A percentile compares a stretch with the other conserved stretches of the same genome.
Conservation (phyloP, 2,329 filamentous ascomycete genomes). For the Stachybotrys elegans region DNA sequence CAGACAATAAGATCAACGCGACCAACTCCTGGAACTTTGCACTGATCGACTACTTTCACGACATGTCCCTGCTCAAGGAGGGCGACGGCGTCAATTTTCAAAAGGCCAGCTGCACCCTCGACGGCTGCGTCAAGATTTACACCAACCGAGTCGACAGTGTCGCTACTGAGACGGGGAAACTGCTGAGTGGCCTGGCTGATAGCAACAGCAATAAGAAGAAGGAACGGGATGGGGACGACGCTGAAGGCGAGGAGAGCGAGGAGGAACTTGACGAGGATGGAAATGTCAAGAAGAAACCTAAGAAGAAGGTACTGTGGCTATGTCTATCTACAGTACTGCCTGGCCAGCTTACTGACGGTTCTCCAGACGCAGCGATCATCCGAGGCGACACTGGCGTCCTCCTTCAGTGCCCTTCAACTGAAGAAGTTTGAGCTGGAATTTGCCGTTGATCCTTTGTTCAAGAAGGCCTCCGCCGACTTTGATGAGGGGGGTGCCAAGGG, state of each 20-base stretch:
- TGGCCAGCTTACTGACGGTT: too few species aligned
- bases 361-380: slow-evolving; percentile 67
- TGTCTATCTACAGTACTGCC: too few species aligned
- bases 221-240: slow-evolving; percentile 57
- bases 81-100: slow-evolving; percentile 98
- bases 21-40: slow-evolving; percentile 99
- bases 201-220: slow-evolving; percentile 74
- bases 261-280: slow-evolving; percentile 59
- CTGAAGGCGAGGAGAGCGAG: slow-evolving; percentile 63
- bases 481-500: slow-evolving; percentile 97
- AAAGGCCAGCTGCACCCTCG: slow-evolving; percentile 93
- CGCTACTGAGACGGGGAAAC: slow-evolving; percentile 91
- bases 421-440: slow-evolving; percentile 99
- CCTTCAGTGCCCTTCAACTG: slow-evolving; percentile 81
- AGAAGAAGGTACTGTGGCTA: slow-evolving; percentile 61
- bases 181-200: slow-evolving; percentile 89
- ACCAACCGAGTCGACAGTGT: slow-evolving; percentile 98
- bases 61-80: slow-evolving; percentile 95
- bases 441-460: slow-evolving; percentile 95
- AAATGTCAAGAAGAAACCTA: slow-evolving; percentile 56
- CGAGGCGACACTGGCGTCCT: slow-evolving; percentile 87
- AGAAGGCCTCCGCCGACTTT: slow-evolving; percentile 96
- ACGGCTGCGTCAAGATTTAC: slow-evolving; percentile 99
- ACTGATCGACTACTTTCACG: slow-evolving; percentile 99
- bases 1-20: slow-evolving; percentile 98